Evolutionary conservation across 2,329 filamentous ascomycete species (phyloP).

Genomic region (Phaeosphaeria sp.): DNA sequence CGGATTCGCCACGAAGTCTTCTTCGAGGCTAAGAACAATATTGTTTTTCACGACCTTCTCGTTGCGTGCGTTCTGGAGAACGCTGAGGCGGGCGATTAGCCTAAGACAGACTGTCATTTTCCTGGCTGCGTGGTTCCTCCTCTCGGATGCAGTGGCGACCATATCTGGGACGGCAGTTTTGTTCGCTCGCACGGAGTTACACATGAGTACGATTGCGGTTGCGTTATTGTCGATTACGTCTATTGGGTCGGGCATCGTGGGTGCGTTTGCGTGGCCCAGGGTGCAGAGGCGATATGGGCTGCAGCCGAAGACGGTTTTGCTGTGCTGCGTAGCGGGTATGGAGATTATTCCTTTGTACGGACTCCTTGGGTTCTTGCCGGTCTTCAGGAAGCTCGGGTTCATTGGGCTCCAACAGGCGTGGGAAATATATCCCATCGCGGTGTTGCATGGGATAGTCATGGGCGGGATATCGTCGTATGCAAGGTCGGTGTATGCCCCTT

Average conservation of each 20-base stretch:
- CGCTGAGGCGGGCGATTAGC: constrained; percentile 72
- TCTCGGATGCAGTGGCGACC: constrained; percentile 91
- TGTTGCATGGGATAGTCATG: constrained; percentile 87
- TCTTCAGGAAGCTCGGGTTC: constrained; percentile 74
- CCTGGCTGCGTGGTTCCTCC: constrained; percentile 85
- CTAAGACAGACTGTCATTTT: constrained; percentile 77
- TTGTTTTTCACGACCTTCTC: constrained; percentile 78
- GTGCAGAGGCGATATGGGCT: constrained; percentile 72
- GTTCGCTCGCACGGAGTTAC: constrained; percentile 88
- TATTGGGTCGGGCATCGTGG: constrained; percentile 82
- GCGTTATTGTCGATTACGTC: constrained; percentile 90
- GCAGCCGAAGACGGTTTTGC: constrained; percentile 80
- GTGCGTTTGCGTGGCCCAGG: constrained; percentile 85
- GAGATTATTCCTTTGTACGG: constrained; percentile 91
- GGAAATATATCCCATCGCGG: constrained; percentile 90
- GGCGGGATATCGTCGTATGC: constrained; percentile 89
- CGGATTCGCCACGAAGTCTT: constrained; percentile 16
- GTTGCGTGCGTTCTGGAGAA: constrained; percentile 82
- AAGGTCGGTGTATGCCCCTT: constrained; percentile 84
- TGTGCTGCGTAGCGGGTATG: constrained; percentile 83
- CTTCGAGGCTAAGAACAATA: constrained; percentile 35
- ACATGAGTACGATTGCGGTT: constrained; percentile 84
- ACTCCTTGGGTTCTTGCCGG: constrained; percentile 80
- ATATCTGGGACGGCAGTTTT: constrained; percentile 93
- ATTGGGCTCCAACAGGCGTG: constrained; percentile 83